Conservation (phyloP, 2,329 filamentous ascomycete species). For the Sclerotinia sclerotiorum region DNA sequence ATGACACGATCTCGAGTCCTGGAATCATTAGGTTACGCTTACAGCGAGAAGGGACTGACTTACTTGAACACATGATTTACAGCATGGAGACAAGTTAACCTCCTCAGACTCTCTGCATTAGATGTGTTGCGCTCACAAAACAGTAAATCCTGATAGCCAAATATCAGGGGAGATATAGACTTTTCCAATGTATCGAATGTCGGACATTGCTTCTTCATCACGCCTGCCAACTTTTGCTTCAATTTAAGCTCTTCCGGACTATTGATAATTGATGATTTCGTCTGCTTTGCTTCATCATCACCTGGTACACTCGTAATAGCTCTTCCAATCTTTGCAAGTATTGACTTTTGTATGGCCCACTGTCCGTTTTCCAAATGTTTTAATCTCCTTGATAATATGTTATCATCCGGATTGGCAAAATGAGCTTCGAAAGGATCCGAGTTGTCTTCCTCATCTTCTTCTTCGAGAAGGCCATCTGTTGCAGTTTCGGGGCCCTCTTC, state of each 20-base stretch:
- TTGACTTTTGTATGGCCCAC: conserved; percentile 51
- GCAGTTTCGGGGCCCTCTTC: conserved; percentile 48
- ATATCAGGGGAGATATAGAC: conserved; percentile 68
- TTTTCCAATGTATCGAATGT: conserved; percentile 63
- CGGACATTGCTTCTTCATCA: conserved; percentile 53
- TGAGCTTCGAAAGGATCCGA: conserved; percentile 78
- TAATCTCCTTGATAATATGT: conserved; percentile 55
- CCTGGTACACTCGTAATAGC: conserved; percentile 50
- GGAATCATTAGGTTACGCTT: conserved; percentile 25
- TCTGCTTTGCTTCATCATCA: conserved; percentile 40
- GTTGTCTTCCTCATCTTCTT: conserved; percentile 52
- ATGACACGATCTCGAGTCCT: conserved; percentile 85
- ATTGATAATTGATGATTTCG: conserved; percentile 28
- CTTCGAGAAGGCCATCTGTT: conserved; percentile 41
- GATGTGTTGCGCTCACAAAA: conserved; percentile 69
- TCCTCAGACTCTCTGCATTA: conserved; percentile 68
- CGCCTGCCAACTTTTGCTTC: conserved; percentile 66
- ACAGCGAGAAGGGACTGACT: conserved; percentile 34
- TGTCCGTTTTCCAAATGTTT: conserved; percentile 50
- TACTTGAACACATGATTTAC: conserved; percentile 90
- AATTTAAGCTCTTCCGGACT: conserved; percentile 55
- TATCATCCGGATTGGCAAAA: conserved; percentile 68
- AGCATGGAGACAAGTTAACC: conserved; percentile 75
- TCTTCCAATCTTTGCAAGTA: conserved; percentile 48
- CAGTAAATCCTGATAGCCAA: conserved; percentile 79